phyloP scores from a whole-genome alignment of 768 basidiomycete genomes.

The Auriscalpium microsporum region DNA sequence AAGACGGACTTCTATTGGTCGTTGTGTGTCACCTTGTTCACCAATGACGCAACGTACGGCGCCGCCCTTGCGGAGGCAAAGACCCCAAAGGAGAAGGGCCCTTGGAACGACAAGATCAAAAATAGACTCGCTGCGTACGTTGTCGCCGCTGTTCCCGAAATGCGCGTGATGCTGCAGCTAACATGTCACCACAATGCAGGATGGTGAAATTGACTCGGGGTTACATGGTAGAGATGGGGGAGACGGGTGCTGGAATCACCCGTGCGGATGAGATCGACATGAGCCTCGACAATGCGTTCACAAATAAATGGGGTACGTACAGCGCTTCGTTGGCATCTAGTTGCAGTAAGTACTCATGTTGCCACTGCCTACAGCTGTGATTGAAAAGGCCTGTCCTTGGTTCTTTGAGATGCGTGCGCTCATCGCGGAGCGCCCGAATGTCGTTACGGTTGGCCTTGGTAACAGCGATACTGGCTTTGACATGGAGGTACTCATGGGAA shows the following conservation, averaged over 20 bases:
- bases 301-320: conserved; percentile 9
- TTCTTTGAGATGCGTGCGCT: conserved; percentile 9
- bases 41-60: not conserved
- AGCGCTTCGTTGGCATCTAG: not conserved
- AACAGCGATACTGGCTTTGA: conserved; percentile 4
- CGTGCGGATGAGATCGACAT: not conserved
- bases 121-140: not conserved
- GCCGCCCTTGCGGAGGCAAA: not conserved
- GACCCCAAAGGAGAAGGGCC: not conserved
- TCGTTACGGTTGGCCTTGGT: conserved; percentile 11
- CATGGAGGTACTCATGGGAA: not conserved
- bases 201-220: not conserved
- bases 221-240: not conserved
- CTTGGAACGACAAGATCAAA: not conserved
- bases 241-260: conserved; percentile 6
- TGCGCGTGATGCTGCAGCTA: not conserved
- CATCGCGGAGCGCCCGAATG: conserved; percentile 15
- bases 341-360: not conserved
- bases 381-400: not conserved
- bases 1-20: not conserved
- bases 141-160: not conserved
- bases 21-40: not conserved
- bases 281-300: not conserved
- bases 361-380: not conserved
- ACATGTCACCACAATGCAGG: not conserved